Base-by-base conservation (phyloP, 345 rosid genomes). In the Sonneratia caseolaris region DNA sequence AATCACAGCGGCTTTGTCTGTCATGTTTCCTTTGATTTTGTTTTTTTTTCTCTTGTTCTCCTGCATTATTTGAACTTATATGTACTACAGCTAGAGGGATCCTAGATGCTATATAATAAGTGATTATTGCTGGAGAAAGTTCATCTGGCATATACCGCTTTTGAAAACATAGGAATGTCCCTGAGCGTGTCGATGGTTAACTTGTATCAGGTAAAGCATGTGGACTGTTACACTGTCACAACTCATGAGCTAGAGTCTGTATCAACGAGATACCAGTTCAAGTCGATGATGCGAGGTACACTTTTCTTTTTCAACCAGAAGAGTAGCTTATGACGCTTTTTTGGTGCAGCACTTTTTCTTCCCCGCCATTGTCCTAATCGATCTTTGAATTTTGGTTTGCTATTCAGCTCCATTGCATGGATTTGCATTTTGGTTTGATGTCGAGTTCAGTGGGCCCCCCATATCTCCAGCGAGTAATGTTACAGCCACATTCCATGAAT, bases 391-490 rank as follows among this genome's bases (percentile, higher is more conserved):
- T 43, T 45, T 42, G 47, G 9, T 38, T 37, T 78, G 43, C 38
- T 80, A 73, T 79, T 75, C 89, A 95, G 99, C 98, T 81, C 97
- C 96, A 13, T 77, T 95, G 83, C 98, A 95, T 80, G 99, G 98
- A 70, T 95, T 92, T 87, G 99, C 91, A 5, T 95, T 95, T 84
- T 95, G 99, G 99, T 95, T 95, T 76, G 98, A 95, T 72, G 96
- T 95, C 79, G 97, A 90, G 80, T 95, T 95, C 79, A 72, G 76
- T 45, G 84, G 80, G 71, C 89, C 84, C 37, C 77, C 87, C 65
- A 71, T 79, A 57, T 83, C 82, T 65, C 74, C 87, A 75, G 59
- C 78, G 71, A 82, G 82, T 77, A 72, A 76, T 37, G 61, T 69
- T 51, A 53, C 78, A 48, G 53, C 77, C 68, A 68, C 79, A 64